Conservation (phyloP, 2,329 filamentous ascomycete genomes). For the Huntiella abstrusa region DNA sequence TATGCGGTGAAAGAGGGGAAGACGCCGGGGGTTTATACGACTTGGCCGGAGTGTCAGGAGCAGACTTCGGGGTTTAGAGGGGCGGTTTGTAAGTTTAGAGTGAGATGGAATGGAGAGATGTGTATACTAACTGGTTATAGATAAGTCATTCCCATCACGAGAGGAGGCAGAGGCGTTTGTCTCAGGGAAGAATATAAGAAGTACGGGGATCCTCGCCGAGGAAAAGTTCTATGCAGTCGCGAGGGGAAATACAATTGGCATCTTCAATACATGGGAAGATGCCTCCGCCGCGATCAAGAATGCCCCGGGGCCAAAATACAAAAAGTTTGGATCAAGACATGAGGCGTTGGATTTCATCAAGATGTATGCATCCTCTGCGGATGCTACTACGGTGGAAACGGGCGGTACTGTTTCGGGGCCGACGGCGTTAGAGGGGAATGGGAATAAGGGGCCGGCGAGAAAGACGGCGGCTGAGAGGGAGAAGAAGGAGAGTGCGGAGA, state of each 20-base stretch:
- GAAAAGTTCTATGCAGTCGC: slow-evolving; percentile 41
- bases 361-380: slow-evolving; percentile 25
- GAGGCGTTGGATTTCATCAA: slow-evolving; percentile 67
- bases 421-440: slow-evolving; percentile 16
- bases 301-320: slow-evolving; percentile 50
- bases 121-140: slow-evolving; percentile 23
- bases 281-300: slow-evolving; percentile 57
- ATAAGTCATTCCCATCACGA: slow-evolving; percentile 57
- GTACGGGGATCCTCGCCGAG: slow-evolving; percentile 22
- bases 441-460: slow-evolving; percentile 14
- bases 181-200: slow-evolving; percentile 27
- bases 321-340: slow-evolving; percentile 44
- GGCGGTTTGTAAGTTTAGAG: slow-evolving; percentile 41
- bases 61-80: slow-evolving; percentile 43
- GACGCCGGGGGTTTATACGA: slow-evolving; percentile 40
- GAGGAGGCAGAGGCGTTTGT: slow-evolving; percentile 67
- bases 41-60: slow-evolving; percentile 40
- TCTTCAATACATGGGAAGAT: slow-evolving; percentile 47
- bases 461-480: slow-evolving; percentile 17
- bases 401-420: slow-evolving; percentile 11
- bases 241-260: slow-evolving; percentile 36
- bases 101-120: neutral
- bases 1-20: slow-evolving; percentile 43
- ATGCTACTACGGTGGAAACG: slow-evolving; percentile 22
- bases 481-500: slow-evolving; percentile 7